Conservation (phyloP, 1,284 basidiomycete genomes). For the Malassezia yamatoensis region DNA sequence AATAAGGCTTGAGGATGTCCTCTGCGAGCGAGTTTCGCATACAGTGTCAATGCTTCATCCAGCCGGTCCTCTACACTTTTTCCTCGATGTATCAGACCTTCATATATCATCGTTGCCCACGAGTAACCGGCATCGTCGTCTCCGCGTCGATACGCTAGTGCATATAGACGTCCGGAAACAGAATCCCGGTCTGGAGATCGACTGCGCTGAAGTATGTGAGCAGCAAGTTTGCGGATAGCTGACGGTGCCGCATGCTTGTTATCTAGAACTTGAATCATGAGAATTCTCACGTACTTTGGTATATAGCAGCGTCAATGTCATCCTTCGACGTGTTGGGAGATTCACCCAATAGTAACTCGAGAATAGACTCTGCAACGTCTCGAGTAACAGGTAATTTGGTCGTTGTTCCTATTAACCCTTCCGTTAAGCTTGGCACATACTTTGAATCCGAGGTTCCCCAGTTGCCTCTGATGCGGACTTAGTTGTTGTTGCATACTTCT, state of each 20-base stretch:
- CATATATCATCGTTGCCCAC: conserved; percentile 36
- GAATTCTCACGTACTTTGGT: not conserved
- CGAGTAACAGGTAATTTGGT: conserved; percentile 8
- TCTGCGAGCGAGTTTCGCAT: conserved; percentile 24
- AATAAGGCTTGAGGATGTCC: conserved; percentile 28
- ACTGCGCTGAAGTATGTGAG: conserved; percentile 6
- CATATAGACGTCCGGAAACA: conserved; percentile 3
- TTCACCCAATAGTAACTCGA: not conserved
- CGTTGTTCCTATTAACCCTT: conserved; percentile 2
- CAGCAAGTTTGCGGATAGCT: conserved; percentile 6
- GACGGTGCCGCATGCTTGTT: not conserved
- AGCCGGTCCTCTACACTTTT: conserved; percentile 15
- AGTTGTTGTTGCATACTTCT: not conserved
- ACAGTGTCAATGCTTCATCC: conserved; percentile 22
- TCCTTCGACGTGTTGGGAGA: not conserved
- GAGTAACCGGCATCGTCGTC: conserved; percentile 32
- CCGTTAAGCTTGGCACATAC: not conserved
- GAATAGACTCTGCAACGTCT: not conserved
- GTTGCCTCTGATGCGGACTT: not conserved
- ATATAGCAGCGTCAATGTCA: not conserved
- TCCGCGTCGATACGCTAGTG: conserved; percentile 12
- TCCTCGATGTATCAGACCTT: conserved; percentile 21
- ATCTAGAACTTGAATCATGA: conserved; percentile 4
- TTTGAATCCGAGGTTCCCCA: not conserved
- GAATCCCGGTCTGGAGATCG: not conserved